Conservation (phyloP, 257 asterid genomes). For the Mitragyna speciosa region DNA sequence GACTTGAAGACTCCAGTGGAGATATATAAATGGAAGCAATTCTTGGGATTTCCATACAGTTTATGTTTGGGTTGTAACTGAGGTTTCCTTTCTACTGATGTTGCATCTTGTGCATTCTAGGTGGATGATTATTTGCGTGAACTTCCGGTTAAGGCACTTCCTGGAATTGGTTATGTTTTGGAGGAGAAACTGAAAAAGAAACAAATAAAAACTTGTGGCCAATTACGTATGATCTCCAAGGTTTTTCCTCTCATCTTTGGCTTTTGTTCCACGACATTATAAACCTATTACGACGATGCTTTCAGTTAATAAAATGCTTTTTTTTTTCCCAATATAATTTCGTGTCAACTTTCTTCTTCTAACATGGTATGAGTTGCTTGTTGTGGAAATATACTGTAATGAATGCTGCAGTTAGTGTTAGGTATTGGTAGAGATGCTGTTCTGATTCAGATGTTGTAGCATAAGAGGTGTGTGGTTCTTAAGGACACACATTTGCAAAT, state of each 20-base stretch:
- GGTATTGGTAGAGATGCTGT: neutral
- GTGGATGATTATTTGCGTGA: constrained; percentile 63
- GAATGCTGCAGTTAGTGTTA: no score
- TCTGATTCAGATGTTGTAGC: neutral
- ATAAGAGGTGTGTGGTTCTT: neutral
- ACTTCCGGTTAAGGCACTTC: constrained; percentile 95
- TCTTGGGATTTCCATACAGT: neutral
- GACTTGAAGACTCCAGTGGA: neutral
- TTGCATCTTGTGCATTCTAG: constrained; percentile 40
- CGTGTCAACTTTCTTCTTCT: neutral
- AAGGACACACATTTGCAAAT: neutral
- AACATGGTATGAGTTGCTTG: neutral
- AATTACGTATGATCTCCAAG: constrained; percentile 66
- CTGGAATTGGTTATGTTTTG: constrained; percentile 87
- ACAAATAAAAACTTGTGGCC: constrained; percentile 71
- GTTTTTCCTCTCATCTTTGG: constrained; percentile 32
- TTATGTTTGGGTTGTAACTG: neutral
- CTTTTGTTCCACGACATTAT: constrained; percentile 14
- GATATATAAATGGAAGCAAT: neutral
- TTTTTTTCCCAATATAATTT: neutral
- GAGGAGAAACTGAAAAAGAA: constrained; percentile 69
- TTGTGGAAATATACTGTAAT: no score
- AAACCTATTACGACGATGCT: neutral
- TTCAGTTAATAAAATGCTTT: neutral
- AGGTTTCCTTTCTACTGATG: neutral